Percentiles rank a stretch among this genome's conserved stretches.
Evolutionary conservation across 306 rosid genomes (phyloP).

Genomic region (Neltuma alba): DNA sequence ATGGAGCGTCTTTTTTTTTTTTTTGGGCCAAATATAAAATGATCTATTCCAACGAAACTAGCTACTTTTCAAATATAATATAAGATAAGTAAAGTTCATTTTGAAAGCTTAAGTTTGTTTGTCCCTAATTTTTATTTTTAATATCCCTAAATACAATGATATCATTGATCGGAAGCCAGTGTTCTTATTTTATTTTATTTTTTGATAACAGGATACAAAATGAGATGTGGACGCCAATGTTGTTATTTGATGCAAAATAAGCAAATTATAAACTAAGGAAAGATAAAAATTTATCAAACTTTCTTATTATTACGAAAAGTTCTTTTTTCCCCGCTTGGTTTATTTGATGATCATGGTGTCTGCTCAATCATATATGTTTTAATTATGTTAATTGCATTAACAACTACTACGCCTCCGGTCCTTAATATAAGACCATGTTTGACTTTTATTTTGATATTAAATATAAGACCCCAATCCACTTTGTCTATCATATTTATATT

Average conservation of each 20-base stretch:
- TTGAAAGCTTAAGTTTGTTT: not conserved
- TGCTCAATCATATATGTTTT: not conserved
- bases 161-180: not conserved
- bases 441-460: too few species aligned
- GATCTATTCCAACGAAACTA: too few species aligned
- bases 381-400: too few species aligned
- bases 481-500: too few species aligned
- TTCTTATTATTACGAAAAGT: not conserved
- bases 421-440: too few species aligned
- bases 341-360: not conserved
- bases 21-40: not conserved
- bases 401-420: too few species aligned
- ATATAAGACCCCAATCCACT: too few species aligned
- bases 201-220: too few species aligned
- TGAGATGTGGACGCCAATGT: not conserved
- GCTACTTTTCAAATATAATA: too few species aligned
- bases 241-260: not conserved
- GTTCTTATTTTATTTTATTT: too few species aligned
- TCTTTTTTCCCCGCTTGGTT: not conserved
- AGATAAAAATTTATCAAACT: not conserved
- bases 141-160: not conserved
- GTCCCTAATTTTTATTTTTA: not conserved
- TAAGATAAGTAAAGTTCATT: not conserved
- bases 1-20: not conserved
- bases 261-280: not conserved